A percentile compares a stretch with the other conserved stretches of the same genome.
Conservation (phyloP, 768 basidiomycete genomes). For the Boletus tylopilopsis region DNA sequence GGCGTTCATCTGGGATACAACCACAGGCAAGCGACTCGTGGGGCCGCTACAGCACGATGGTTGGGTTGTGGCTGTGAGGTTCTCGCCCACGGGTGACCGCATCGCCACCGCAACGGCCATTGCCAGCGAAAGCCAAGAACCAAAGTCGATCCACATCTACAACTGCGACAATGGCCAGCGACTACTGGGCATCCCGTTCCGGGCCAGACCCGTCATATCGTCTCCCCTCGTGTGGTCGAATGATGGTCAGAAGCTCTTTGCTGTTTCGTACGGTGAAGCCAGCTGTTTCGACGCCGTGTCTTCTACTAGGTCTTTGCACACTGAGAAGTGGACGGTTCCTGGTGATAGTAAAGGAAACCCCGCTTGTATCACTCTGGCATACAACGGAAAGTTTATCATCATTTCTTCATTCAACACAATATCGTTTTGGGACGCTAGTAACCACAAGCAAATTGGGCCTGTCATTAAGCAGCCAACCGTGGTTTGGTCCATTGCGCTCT, state of each 20-base stretch:
- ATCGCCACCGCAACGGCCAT: not conserved
- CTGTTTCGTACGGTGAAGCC: not conserved
- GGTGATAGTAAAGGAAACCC: not conserved
- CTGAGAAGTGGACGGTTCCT: not conserved
- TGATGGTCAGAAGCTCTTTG: not conserved
- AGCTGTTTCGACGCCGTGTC: not conserved
- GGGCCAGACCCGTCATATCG: not conserved
- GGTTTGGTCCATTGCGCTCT: not conserved
- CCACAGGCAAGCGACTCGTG: not conserved
- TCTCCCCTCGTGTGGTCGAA: not conserved
- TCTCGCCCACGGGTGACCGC: not conserved
- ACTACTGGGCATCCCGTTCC: not conserved
- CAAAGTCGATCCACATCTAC: slow-evolving; percentile 1
- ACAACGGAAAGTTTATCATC: not conserved
- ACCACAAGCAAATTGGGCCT: not conserved
- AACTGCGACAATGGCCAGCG: not conserved
- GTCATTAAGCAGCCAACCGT: not conserved
- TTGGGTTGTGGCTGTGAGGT: not conserved
- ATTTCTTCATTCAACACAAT: not conserved
- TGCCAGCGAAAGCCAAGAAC: not conserved
- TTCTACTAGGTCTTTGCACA: not conserved
- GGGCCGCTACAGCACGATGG: not conserved
- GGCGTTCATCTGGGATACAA: not conserved
- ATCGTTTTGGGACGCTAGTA: slow-evolving; percentile 4
- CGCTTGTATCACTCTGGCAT: not conserved